Percentiles rank a stretch among this genome's conserved stretches.
Conservation (phyloP, 306 rosid species). For the Vigna mungo region DNA sequence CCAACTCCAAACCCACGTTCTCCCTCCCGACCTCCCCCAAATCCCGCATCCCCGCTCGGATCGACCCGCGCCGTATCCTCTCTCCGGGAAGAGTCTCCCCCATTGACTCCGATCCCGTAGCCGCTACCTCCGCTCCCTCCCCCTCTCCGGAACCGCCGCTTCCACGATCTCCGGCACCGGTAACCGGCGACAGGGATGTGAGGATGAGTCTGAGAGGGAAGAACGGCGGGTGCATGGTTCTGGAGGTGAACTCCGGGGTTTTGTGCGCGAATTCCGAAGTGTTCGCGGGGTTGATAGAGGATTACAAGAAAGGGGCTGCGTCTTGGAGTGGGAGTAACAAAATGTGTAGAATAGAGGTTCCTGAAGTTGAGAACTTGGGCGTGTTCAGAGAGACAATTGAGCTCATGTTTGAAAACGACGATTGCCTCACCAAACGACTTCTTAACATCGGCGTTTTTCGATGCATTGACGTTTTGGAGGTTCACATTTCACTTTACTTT, state of each 20-base stretch:
- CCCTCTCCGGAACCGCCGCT: constrained; percentile 37
- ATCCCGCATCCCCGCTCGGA: constrained; percentile 62
- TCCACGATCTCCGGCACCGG: constrained; percentile 56
- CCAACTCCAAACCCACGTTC: constrained; percentile 48
- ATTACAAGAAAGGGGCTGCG: constrained; percentile 50
- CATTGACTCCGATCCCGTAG: constrained; percentile 61
- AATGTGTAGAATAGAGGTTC: constrained; percentile 86
- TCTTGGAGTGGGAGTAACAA: constrained; percentile 48
- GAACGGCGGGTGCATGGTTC: constrained; percentile 72
- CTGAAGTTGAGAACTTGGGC: constrained; percentile 80
- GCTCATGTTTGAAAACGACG: constrained; percentile 75
- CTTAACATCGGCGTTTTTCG: constrained; percentile 71
- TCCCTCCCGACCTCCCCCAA: constrained; percentile 79
- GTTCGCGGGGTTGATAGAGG: constrained; percentile 68
- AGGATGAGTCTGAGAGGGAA: constrained; percentile 87
- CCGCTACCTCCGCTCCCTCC: constrained; percentile 7
- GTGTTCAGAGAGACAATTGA: constrained; percentile 77
- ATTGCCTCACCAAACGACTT: constrained; percentile 64
- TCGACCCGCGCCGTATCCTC: constrained; percentile 92
- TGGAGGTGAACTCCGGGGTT: constrained; percentile 77
- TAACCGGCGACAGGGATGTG: constrained; percentile 61
- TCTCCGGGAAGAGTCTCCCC: constrained; percentile 96
- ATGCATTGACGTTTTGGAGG: constrained; percentile 88
- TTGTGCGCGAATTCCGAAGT: constrained; percentile 80
- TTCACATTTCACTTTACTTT: constrained; percentile 38